These are phyloP conservation scores for Perkinsus olseni DNA, from an alignment of 169 alveolate species.

Conservation along the genomic window DNA sequence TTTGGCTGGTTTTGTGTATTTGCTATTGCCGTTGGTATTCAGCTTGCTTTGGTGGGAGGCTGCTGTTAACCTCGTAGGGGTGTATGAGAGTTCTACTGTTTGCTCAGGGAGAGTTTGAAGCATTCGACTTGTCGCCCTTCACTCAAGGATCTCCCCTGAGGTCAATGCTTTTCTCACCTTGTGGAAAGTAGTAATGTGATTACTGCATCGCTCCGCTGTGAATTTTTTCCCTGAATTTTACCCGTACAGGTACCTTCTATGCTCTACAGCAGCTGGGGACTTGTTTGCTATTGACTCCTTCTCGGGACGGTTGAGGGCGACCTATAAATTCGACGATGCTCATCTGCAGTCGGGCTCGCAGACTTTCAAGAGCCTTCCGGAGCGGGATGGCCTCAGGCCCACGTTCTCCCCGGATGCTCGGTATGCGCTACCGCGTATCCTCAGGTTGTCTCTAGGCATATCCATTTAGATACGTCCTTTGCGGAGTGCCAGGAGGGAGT, in stretches of 20 bases:
- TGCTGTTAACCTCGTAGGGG: no score
- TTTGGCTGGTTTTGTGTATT: no score
- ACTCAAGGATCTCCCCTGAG: neutral
- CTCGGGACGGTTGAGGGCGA: neutral
- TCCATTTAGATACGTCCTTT: neutral
- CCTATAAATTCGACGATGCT: neutral
- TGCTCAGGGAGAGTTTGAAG: neutral
- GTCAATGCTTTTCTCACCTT: neutral
- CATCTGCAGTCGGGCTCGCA: neutral
- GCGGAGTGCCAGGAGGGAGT: neutral
- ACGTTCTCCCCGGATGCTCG: neutral
- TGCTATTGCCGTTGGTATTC: no score
- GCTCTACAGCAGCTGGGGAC: neutral
- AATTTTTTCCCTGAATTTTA: no score
- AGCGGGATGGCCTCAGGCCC: neutral
- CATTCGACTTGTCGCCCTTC: neutral
- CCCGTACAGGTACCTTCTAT: neutral
- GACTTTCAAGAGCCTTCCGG: neutral
- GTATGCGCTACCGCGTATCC: neutral
- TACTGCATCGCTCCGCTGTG: neutral
- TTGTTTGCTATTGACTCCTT: neutral
- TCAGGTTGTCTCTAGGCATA: neutral
- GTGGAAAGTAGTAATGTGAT: neutral
- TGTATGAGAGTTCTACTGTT: neutral
- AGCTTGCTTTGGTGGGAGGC: no score